Evolutionary conservation across 352 stramenopile genomes (phyloP).

Genomic region (Pythium periplocum): DNA sequence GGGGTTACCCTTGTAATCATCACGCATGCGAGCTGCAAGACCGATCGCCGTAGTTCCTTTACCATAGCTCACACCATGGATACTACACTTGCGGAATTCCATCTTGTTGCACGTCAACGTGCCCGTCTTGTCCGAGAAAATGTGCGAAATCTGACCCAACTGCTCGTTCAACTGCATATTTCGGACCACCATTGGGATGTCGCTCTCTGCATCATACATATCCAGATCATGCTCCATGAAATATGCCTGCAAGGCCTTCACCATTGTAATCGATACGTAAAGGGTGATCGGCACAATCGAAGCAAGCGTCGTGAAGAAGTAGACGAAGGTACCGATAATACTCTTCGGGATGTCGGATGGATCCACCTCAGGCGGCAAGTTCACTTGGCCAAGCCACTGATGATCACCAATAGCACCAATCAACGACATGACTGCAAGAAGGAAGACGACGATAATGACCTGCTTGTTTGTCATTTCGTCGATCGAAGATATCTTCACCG

Average conservation of each 20-base stretch:
- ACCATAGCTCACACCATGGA: conserved; percentile 73
- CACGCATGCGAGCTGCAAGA: conserved; percentile 54
- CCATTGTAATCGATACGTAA: conserved; percentile 86
- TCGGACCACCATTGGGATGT: conserved; percentile 66
- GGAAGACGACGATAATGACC: conserved; percentile 72
- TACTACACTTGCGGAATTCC: conserved; percentile 87
- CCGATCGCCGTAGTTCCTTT: conserved; percentile 84
- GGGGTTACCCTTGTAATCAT: conserved; percentile 47
- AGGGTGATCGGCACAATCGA: conserved; percentile 88
- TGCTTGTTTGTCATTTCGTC: conserved; percentile 86
- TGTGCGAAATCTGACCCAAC: conserved; percentile 93
- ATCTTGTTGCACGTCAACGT: conserved; percentile 88
- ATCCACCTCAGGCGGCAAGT: conserved; percentile 31
- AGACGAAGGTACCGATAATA: conserved; percentile 68
- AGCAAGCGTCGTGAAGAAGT: conserved; percentile 80
- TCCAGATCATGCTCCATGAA: conserved; percentile 84
- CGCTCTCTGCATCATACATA: conserved; percentile 79
- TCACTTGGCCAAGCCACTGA: conserved; percentile 37
- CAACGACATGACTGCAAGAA: conserved; percentile 69
- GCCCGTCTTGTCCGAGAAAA: conserved; percentile 94
- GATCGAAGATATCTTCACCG: conserved; percentile 80
- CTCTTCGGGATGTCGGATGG: conserved; percentile 25
- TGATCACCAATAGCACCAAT: conserved; percentile 56
- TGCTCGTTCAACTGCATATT: conserved; percentile 88
- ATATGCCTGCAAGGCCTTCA: conserved; percentile 85